These are phyloP conservation scores for Emergomyces pasteurianus DNA, from an alignment of 2,329 filamentous ascomycete species.

Conservation along the genomic window DNA sequence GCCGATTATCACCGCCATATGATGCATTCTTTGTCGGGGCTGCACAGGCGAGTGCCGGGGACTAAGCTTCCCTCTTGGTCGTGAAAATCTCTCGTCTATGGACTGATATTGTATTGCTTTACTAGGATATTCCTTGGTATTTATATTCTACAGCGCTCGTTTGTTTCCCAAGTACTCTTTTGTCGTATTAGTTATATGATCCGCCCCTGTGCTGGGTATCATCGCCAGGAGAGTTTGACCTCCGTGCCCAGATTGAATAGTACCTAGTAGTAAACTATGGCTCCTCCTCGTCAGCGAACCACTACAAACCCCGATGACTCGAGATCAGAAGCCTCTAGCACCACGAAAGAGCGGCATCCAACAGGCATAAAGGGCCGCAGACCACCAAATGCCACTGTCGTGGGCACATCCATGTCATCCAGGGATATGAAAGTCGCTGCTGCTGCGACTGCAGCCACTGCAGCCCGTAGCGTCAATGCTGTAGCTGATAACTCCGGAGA, in stretches of 20 bases:
- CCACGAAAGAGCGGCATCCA: constrained; percentile 26
- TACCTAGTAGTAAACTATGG: constrained; percentile 20
- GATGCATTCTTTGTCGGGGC: background rate
- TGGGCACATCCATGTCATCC: constrained; percentile 8
- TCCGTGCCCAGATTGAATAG: background rate
- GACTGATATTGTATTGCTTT: background rate
- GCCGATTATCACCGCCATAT: background rate
- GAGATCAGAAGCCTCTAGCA: constrained; percentile 37
- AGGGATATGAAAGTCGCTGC: constrained; percentile 15
- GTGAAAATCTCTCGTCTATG: background rate
- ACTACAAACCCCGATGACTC: constrained; percentile 32
- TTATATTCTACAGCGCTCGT: background rate
- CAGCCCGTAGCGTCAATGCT: constrained; percentile 12
- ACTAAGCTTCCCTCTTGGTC: background rate
- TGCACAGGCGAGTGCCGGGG: background rate
- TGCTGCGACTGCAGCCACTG: constrained; percentile 15
- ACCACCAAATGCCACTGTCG: constrained; percentile 11
- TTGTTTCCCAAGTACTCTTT: background rate
- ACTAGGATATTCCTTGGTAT: background rate
- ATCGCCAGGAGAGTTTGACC: background rate
- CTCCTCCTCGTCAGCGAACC: constrained; percentile 35
- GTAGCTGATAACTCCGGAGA: constrained; percentile 8
- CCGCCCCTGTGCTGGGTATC: background rate
- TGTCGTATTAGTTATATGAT: background rate
- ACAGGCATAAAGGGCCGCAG: constrained; percentile 23